Evolutionary conservation across 2,329 filamentous ascomycete species (phyloP), one percentile per base, ranked within the genome.

Genomic region (Sporothrix humicola): DNA sequence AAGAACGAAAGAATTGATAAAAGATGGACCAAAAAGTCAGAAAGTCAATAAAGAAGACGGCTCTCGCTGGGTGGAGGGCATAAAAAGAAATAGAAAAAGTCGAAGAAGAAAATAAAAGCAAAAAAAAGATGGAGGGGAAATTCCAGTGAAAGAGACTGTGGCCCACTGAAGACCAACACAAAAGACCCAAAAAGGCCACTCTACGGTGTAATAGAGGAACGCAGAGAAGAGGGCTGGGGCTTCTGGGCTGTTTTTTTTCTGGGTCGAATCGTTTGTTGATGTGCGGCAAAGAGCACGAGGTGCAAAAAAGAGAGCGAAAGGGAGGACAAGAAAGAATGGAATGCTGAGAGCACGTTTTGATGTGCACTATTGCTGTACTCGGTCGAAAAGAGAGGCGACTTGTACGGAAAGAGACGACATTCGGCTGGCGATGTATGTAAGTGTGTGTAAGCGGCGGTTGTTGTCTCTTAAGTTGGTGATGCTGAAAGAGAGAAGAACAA

Each of bases 331-430:
- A 63, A 65, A 10, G 58, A 65, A 42, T 65, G 70, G 70, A 65
- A 72, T 72, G 70, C 48, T 72, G 46, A 50, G 23, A 23, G 48
- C 20, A 48, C 23, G 63, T 65, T 72, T 63, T 61, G 42, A 7
- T 10, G 44, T 50, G 17, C 23, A 31, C 46, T 54, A 42, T 65
- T 72, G 42, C 31, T 17, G 48, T 71, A 31, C 54, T 71, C 46
- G 9, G 70, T 68, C 61, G 61, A 72, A 72, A 72, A 42, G 71
- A 66, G 48, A 68, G 61, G 71, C 61, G 61, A 37, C 58, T 52
- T 65, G 46, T 54, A 65, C 42, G 9, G 12, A 17, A 37, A 31
- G 20, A 31, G 58, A 56, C 46, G 58, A 72, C 68, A 72, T 54
- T 23, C 46, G 58, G 70, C 70, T 54, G 70, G 69, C 69, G 44